Conservation (phyloP, 1,284 basidiomycete species). For the Boletus mariae region DNA sequence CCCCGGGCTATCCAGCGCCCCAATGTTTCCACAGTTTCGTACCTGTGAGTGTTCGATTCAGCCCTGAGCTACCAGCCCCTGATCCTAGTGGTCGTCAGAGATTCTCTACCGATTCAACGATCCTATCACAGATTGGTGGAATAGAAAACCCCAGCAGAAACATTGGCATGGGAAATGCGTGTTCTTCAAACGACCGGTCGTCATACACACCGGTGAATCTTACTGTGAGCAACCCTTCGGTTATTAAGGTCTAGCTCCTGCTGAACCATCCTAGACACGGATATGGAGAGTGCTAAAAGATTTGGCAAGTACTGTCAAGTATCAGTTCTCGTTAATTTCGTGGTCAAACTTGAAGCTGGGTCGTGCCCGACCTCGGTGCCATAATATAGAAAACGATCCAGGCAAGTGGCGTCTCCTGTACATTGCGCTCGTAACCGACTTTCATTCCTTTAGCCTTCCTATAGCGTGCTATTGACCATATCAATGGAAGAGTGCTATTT, state of each 20-base stretch:
- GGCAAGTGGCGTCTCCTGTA: conserved; percentile 12
- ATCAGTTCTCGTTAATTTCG: conserved; percentile 15
- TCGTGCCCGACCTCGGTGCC: conserved; percentile 21
- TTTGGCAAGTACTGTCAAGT: conserved; percentile 17
- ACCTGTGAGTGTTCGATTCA: conserved; percentile 19
- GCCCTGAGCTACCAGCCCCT: not conserved
- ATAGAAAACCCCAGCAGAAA: conserved; percentile 6
- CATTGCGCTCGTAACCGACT: not conserved
- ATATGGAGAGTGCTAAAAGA: conserved; percentile 17
- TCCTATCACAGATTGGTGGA: conserved; percentile 8
- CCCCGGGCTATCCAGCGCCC: conserved; percentile 4
- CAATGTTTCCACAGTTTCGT: conserved; percentile 28
- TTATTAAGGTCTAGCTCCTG: not conserved
- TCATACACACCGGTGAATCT: conserved; percentile 9
- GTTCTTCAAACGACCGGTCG: conserved; percentile 10
- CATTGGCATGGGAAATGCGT: not conserved
- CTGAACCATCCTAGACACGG: conserved; percentile 16
- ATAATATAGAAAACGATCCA: conserved; percentile 20
- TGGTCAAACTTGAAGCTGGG: conserved; percentile 9
- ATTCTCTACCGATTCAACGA: conserved; percentile 24
- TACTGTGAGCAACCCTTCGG: conserved; percentile 14
- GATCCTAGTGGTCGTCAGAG: conserved; percentile 14
- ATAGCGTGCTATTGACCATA: conserved; percentile 1
- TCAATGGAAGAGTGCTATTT: not conserved
- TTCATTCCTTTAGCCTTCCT: conserved; percentile 18